phyloP scores from a whole-genome alignment of 495 filamentous ascomycete genomes.

The Hypoxylon fragiforme region DNA sequence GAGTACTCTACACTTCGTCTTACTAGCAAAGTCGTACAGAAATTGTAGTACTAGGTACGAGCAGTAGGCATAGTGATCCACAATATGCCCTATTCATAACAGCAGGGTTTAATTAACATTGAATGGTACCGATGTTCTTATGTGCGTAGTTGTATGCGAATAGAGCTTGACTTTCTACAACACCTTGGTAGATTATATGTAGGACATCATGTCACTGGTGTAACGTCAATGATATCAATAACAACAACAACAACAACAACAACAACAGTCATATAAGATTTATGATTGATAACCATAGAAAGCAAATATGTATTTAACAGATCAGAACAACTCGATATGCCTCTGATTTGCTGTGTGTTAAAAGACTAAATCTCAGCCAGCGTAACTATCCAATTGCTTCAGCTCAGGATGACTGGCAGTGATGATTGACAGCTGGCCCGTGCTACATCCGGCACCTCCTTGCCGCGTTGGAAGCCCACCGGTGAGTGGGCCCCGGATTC shows the following conservation, averaged over 20 bases:
- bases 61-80: background rate
- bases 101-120: conserved; percentile 5
- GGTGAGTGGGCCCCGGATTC: too few species aligned
- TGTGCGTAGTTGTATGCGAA: background rate
- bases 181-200: background rate
- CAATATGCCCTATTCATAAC: background rate
- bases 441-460: background rate
- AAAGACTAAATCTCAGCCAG: too few species aligned
- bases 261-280: too few species aligned
- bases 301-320: too few species aligned
- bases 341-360: too few species aligned
- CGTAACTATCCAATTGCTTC: too few species aligned
- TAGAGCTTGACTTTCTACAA: background rate
- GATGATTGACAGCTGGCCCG: background rate
- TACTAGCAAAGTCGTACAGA: background rate
- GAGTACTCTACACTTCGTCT: conserved; percentile 1
- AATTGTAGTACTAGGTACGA: background rate
- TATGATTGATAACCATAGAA: too few species aligned
- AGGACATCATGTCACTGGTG: background rate
- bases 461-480: too few species aligned
- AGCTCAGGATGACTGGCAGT: background rate
- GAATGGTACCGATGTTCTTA: too few species aligned
- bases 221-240: background rate
- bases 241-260: too few species aligned
- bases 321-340: too few species aligned